Evolutionary conservation across 768 basidiomycete species (phyloP), one percentile per base, ranked within the genome.

Genomic region (Hericium erinaceus): DNA sequence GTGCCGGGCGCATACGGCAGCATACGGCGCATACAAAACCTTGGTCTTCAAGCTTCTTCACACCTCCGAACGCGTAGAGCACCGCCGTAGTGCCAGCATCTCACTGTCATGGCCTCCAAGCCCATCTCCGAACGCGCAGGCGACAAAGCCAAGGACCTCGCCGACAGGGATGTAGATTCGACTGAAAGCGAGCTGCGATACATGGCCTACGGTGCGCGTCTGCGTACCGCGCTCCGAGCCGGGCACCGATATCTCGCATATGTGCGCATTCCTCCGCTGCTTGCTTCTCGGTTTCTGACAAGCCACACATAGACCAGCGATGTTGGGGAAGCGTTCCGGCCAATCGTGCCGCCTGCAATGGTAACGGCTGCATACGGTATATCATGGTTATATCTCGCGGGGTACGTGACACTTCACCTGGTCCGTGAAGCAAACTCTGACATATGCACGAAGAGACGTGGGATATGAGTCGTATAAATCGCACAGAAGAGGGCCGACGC

Each of bases 381-480:
- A 54, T 89, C 87, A 0, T 91, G 89, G 89, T 64, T 87, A 51
- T 93, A 93, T 70, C 79, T 92, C 46, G 75, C 77, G 15, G 87
- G 85, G 77, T 77, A 62, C 63, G 73, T 28, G 16, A 4, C 26
- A 18, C 16, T 26, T n/a, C 39, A 33, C 58, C 37, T 26, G 18
- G 13, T 9, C n/a, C n/a, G 10, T 44, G 28, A 15, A 26, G n/a
- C 48, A 16, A 18, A 18, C 24, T 33, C 51, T 53, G 18, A 44
- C 58, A 56, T 60, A 7, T 16, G 18, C 56, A 39, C 26, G 10
- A 63, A 77, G 79, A 40, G 90, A 92, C 65, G 88, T 90, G 46
- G 77, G 79, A 18, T 92, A 89, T 68, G 90, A 92, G 71, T 78
- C 87, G 13, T 92, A 88, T 70, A 92, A 92, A 66, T 81, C 86